These are phyloP conservation scores for Rhynchospora pubera DNA, from an alignment of 176 grass and related monocot species.

Conservation along the genomic window DNA sequence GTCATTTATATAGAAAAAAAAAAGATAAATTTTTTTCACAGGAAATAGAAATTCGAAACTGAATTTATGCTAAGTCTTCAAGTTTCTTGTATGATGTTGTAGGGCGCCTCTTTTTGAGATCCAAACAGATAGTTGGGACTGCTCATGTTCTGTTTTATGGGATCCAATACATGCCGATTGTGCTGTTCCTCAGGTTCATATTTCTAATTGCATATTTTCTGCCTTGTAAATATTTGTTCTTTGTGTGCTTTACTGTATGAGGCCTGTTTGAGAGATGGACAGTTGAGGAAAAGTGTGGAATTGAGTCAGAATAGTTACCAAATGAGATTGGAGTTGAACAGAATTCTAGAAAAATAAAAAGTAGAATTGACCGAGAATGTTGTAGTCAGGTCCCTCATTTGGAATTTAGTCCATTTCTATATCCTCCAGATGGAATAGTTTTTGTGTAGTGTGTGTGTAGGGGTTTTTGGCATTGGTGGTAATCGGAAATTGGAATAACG, in stretches of 20 bases:
- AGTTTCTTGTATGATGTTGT: background rate
- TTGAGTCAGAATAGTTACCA: background rate
- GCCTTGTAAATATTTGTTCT: background rate
- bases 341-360: background rate
- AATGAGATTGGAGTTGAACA: background rate
- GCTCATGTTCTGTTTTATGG: slow-evolving; percentile 58
- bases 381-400: background rate
- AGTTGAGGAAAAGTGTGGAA: background rate
- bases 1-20: background rate
- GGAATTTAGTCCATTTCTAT: background rate
- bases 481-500: no score
- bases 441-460: no score
- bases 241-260: background rate
- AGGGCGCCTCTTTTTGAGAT: slow-evolving; percentile 57
- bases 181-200: slow-evolving; percentile 63
- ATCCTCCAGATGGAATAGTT: background rate
- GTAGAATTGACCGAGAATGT: background rate
- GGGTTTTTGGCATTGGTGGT: no score
- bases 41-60: background rate
- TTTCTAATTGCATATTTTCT: background rate
- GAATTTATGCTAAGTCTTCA: background rate
- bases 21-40: background rate
- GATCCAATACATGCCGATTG: slow-evolving; percentile 80
- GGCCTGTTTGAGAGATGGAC: background rate
- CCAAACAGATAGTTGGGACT: slow-evolving; percentile 65